Conservation (phyloP, 2,329 filamentous ascomycete genomes). For the Penicillium sp. region DNA sequence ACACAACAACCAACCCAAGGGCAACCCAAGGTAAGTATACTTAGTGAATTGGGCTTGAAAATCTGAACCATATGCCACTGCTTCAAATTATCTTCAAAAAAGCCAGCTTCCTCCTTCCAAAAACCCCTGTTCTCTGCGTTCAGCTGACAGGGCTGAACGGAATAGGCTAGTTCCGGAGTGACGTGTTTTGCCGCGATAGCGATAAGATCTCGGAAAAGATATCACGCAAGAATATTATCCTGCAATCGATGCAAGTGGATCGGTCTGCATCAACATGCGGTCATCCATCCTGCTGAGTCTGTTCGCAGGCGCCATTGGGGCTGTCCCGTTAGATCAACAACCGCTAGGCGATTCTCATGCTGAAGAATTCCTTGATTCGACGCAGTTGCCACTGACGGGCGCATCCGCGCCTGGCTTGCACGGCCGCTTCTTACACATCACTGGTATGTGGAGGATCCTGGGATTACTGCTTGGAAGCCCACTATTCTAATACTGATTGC, state of each 20-base stretch:
- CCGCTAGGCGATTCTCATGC: conserved; percentile 11
- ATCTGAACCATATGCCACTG: neutral
- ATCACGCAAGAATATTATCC: neutral
- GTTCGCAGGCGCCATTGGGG: conserved; percentile 11
- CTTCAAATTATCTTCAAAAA: neutral
- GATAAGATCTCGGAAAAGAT: neutral
- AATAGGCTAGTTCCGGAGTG: neutral
- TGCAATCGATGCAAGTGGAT: neutral
- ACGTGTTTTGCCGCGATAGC: neutral
- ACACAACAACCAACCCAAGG: neutral
- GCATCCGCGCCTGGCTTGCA: conserved; percentile 20
- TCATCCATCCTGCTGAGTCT: conserved; percentile 15
- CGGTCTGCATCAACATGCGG: conserved; percentile 14
- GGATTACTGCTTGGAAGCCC: neutral
- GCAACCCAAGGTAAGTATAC: neutral
- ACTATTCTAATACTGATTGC: neutral
- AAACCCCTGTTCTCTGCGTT: neutral
- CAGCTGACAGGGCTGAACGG: neutral
- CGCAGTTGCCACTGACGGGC: neutral
- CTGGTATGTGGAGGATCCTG: conserved; percentile 23
- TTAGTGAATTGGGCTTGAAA: neutral
- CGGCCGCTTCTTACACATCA: conserved; percentile 41
- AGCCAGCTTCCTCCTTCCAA: neutral
- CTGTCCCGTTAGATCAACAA: conserved; percentile 15
- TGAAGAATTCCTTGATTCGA: neutral